A percentile compares a stretch with the other conserved stretches of the same genome.
phyloP scores from a whole-genome alignment of 345 rosid genomes.

The Eucalyptus pauciflora region DNA sequence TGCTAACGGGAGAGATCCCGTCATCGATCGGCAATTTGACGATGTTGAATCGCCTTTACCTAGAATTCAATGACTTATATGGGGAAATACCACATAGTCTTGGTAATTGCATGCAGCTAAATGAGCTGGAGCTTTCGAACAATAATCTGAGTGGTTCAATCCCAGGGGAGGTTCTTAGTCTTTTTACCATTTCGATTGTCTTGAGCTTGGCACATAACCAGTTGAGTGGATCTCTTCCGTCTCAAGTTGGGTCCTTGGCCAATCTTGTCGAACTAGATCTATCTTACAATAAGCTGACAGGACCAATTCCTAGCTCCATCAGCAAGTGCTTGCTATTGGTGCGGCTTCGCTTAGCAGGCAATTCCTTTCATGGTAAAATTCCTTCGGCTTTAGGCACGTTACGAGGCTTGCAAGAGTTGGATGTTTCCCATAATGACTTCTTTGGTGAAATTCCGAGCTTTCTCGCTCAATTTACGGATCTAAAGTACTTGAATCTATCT shows the following conservation, averaged over 20 bases:
- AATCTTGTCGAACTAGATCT: not conserved
- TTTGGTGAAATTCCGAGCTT: no score
- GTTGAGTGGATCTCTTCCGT: conserved; percentile 9
- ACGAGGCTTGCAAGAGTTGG: conserved; percentile 7
- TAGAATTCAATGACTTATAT: not conserved
- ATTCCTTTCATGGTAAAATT: not conserved
- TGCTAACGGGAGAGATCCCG: not conserved
- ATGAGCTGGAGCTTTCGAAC: not conserved
- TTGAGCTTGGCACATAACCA: not conserved
- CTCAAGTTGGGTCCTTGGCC: conserved; percentile 2
- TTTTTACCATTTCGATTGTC: not conserved
- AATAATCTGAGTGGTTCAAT: not conserved
- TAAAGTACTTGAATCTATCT: conserved; percentile 11
- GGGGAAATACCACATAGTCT: conserved; percentile 9
- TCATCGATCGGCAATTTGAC: not conserved
- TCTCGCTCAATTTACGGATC: no score
- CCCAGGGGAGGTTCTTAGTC: not conserved
- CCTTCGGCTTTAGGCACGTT: conserved; percentile 9
- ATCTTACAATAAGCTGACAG: conserved; percentile 6
- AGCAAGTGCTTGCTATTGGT: conserved; percentile 7
- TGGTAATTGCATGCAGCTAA: not conserved
- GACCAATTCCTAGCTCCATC: not conserved
- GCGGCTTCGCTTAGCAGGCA: not conserved
- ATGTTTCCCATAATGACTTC: not conserved
- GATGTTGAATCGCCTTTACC: not conserved